Evolutionary conservation across 83 land plant genomes (phyloP).

Genomic region (Picea mariana): DNA sequence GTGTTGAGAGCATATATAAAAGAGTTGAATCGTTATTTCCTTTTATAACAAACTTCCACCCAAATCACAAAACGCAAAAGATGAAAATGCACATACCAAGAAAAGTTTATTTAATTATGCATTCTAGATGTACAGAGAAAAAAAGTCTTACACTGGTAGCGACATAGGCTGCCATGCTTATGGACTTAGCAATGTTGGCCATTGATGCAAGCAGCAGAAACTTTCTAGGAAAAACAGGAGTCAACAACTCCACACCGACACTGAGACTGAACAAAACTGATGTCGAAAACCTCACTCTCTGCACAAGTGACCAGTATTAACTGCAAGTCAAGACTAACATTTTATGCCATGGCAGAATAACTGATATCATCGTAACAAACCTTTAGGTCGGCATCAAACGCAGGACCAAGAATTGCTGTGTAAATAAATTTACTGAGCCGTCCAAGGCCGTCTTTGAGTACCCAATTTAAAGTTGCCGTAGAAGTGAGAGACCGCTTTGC

Average conservation of each 20-base stretch:
- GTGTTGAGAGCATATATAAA: neutral
- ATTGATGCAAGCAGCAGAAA: slow-evolving; percentile 72
- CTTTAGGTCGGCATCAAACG: slow-evolving; percentile 81
- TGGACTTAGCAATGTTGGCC: slow-evolving; percentile 71
- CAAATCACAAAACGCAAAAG: neutral
- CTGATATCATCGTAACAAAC: slow-evolving; percentile 17
- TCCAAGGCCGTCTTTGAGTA: slow-evolving; percentile 83
- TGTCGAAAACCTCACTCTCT: slow-evolving; percentile 79
- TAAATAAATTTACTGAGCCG: slow-evolving; percentile 62
- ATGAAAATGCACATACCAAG: neutral
- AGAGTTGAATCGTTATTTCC: neutral
- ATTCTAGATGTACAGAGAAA: neutral
- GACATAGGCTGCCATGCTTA: slow-evolving; percentile 59
- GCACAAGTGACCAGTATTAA: slow-evolving; percentile 14
- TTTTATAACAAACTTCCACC: slow-evolving; percentile 2
- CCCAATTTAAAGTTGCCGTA: slow-evolving; percentile 83
- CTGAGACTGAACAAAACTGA: slow-evolving; percentile 70
- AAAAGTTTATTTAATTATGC: neutral
- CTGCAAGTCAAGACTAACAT: neutral
- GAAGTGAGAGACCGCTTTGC: slow-evolving; percentile 57
- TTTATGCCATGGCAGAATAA: neutral
- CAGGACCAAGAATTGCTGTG: slow-evolving; percentile 58
- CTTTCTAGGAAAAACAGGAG: slow-evolving; percentile 59
- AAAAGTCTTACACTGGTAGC: slow-evolving; percentile 64
- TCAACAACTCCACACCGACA: slow-evolving; percentile 75